These are phyloP conservation scores for Suillus plorans DNA, from an alignment of 768 basidiomycete genomes.

Conservation along the genomic window DNA sequence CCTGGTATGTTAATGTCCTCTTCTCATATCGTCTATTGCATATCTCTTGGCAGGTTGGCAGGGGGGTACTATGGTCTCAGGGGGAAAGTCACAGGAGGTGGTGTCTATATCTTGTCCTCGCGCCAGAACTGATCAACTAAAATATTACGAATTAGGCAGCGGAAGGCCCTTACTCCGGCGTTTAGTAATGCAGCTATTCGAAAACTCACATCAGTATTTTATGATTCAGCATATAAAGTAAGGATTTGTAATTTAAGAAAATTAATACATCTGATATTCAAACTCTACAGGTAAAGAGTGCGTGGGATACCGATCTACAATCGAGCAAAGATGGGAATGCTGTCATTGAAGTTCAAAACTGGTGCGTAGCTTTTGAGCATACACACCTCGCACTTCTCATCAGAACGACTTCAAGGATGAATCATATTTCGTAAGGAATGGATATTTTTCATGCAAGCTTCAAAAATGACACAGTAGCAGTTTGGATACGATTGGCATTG, in stretches of 20 bases:
- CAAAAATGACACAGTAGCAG: constrained; percentile 21
- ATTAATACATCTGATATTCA: neutral
- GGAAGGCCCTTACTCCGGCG: constrained; percentile 26
- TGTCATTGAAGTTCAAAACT: constrained; percentile 35
- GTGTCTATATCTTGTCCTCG: neutral
- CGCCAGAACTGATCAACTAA: constrained; percentile 18
- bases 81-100: constrained; percentile 49
- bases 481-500: constrained; percentile 55
- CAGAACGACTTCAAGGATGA: constrained; percentile 20
- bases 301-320: constrained; percentile 25
- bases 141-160: constrained; percentile 16
- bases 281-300: constrained; percentile 20
- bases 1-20: constrained; percentile 19
- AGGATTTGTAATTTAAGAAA: neutral
- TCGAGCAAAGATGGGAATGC: constrained; percentile 12
- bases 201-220: constrained; percentile 22
- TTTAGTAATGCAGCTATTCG: constrained; percentile 27
- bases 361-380: constrained; percentile 9
- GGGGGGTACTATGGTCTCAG: constrained; percentile 31
- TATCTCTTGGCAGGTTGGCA: constrained; percentile 21
- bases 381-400: neutral
- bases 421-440: constrained; percentile 24
- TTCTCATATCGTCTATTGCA: neutral
- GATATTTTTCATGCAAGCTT: neutral
- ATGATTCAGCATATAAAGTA: constrained; percentile 30